These are phyloP conservation scores for Paramecium octaurelia DNA, from an alignment of 73 alveolate genomes.

Conservation along the genomic window DNA sequence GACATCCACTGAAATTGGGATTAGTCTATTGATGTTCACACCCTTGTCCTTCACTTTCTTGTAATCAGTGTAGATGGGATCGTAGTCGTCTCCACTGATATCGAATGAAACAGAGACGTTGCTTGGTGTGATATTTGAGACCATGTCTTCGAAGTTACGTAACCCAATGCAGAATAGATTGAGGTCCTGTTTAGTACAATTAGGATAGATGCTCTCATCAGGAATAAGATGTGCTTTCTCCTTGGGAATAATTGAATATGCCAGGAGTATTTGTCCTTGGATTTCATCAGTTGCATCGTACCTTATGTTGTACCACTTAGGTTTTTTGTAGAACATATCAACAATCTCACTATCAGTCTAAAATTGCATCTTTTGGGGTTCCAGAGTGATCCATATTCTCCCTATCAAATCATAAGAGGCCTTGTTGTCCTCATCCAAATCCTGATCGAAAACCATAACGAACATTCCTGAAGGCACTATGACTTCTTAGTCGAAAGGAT, in stretches of 20 bases:
- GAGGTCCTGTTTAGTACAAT: not conserved
- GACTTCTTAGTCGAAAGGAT: constrained; percentile 62
- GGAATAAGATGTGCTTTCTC: constrained; percentile 51
- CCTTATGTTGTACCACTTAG: constrained; percentile 70
- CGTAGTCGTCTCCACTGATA: constrained; percentile 32
- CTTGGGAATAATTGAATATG: constrained; percentile 59
- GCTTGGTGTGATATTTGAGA: not conserved
- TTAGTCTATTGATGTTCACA: constrained; percentile 16
- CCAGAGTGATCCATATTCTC: constrained; percentile 75
- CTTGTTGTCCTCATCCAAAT: constrained; percentile 53
- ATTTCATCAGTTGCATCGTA: constrained; percentile 75
- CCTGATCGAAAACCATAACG: constrained; percentile 74
- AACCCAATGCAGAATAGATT: not conserved
- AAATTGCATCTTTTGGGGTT: constrained; percentile 51
- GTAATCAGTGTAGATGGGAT: constrained; percentile 37
- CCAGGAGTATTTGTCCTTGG: constrained; percentile 68
- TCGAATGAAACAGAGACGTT: constrained; percentile 6
- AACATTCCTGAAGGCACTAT: constrained; percentile 66
- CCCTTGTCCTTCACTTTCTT: constrained; percentile 7
- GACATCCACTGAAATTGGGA: not conserved
- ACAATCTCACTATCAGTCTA: constrained; percentile 18
- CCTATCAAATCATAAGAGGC: constrained; percentile 79
- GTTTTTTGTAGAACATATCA: constrained; percentile 52
- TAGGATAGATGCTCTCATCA: constrained; percentile 54
- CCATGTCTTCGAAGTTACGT: not conserved